Conservation (phyloP, 805 yeast species). For the Blastobotrys terrestris region DNA sequence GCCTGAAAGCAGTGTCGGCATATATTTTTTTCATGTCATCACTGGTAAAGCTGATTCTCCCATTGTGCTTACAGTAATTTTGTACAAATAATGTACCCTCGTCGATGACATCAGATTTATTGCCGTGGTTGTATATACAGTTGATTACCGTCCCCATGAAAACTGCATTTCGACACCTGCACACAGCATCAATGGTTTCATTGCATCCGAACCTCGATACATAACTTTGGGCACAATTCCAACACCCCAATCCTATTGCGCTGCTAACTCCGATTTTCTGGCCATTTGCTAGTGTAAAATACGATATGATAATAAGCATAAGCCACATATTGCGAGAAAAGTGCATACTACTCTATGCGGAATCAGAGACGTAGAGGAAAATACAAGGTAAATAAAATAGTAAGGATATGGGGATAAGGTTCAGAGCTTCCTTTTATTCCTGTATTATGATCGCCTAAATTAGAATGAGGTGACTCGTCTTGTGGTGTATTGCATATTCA, state of each 20-base stretch:
- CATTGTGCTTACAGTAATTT: slow-evolving; percentile 28
- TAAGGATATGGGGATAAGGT: not conserved
- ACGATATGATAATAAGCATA: not conserved
- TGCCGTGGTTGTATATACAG: slow-evolving; percentile 24
- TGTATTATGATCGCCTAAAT: not conserved
- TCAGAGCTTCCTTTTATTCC: not conserved
- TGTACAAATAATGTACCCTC: slow-evolving; percentile 24
- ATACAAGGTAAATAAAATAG: too few species aligned
- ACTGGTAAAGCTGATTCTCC: slow-evolving; percentile 18
- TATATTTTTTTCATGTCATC: slow-evolving; percentile 22
- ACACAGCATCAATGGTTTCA: slow-evolving; percentile 12
- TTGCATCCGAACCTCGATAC: slow-evolving; percentile 24
- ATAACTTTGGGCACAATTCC: slow-evolving; percentile 27
- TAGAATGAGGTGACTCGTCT: not conserved
- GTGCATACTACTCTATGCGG: not conserved
- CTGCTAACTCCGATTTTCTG: slow-evolving; percentile 30
- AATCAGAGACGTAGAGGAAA: not conserved
- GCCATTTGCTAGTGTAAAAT: slow-evolving; percentile 7
- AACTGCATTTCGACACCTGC: slow-evolving; percentile 25
- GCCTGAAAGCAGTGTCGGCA: not conserved
- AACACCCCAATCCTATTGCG: slow-evolving; percentile 28
- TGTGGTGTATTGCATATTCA: not conserved
- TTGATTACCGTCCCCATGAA: slow-evolving; percentile 28
- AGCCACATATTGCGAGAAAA: not conserved
- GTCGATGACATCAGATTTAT: slow-evolving; percentile 19